Conservation (phyloP, 1,139 yeast genomes). For the Geotrichum restrictum region DNA sequence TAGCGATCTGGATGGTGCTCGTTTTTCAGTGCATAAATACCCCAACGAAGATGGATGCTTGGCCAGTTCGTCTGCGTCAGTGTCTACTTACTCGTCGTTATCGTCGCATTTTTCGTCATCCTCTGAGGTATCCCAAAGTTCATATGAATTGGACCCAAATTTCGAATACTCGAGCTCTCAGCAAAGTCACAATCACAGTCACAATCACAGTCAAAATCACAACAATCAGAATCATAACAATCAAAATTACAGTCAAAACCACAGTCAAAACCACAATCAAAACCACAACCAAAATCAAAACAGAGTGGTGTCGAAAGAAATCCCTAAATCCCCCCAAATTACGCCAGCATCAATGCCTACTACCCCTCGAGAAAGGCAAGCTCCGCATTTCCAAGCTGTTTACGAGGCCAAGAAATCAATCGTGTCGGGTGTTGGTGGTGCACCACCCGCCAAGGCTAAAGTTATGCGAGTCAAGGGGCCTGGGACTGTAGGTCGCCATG, state of each 20-base stretch:
- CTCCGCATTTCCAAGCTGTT: slow-evolving; percentile 18
- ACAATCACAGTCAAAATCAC: neutral
- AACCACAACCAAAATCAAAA: neutral
- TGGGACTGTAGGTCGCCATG: slow-evolving; percentile 26
- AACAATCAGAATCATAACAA: too few species aligned
- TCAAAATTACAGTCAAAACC: too few species aligned
- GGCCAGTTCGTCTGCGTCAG: slow-evolving; percentile 15
- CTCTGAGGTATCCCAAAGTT: slow-evolving; percentile 1
- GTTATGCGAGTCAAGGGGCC: slow-evolving; percentile 26
- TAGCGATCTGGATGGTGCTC: neutral
- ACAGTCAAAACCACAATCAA: too few species aligned
- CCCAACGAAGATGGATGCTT: slow-evolving; percentile 14
- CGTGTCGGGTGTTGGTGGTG: slow-evolving; percentile 27
- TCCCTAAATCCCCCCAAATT: neutral
- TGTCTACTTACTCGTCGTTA: slow-evolving; percentile 13
- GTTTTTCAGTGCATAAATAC: neutral
- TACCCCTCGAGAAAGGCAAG: slow-evolving; percentile 17
- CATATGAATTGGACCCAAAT: slow-evolving; percentile 1
- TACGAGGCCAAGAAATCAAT: slow-evolving; percentile 15
- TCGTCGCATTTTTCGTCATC: slow-evolving; percentile 19
- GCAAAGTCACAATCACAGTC: neutral
- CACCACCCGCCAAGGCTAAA: slow-evolving; percentile 29
- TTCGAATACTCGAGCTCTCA: slow-evolving; percentile 8
- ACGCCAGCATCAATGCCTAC: slow-evolving; percentile 2
- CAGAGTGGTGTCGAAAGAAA: neutral